Conservation (phyloP, 2,329 filamentous ascomycete genomes). For the Celoporthe dispersa region DNA sequence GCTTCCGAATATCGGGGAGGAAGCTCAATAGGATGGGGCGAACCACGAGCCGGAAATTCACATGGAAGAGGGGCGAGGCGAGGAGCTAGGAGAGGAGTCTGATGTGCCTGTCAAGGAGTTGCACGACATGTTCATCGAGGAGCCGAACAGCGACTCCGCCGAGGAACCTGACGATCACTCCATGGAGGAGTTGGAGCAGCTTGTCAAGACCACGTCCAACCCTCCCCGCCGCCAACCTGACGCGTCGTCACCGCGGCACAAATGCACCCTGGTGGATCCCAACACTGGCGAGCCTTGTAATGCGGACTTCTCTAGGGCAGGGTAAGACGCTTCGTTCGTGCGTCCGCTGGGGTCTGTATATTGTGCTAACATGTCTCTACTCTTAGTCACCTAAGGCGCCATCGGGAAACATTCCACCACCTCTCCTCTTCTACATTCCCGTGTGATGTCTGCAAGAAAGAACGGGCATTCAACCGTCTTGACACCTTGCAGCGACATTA, state of each 20-base stretch:
- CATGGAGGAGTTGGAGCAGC: conserved; percentile 1
- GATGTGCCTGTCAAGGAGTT: conserved; percentile 16
- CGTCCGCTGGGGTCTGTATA: neutral
- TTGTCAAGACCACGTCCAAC: conserved; percentile 15
- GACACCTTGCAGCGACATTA: conserved; percentile 29
- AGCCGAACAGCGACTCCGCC: conserved; percentile 9
- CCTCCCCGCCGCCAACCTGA: conserved; percentile 25
- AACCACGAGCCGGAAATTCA: conserved; percentile 30
- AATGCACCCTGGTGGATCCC: conserved; percentile 28
- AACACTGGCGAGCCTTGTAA: conserved; percentile 28
- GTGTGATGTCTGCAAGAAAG: conserved; percentile 29
- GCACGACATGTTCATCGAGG: conserved; percentile 21
- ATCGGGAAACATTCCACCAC: conserved; percentile 29
- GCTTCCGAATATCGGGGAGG: conserved; percentile 50
- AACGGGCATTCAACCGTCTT: conserved; percentile 29
- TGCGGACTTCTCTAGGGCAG: conserved; percentile 29
- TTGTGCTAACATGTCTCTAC: neutral
- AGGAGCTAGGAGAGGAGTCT: conserved; percentile 20
- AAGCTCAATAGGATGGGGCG: conserved; percentile 36
- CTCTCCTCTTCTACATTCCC: conserved; percentile 27
- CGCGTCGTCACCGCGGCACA: conserved; percentile 28
- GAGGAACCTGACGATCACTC: conserved; percentile 1
- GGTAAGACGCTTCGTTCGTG: conserved; percentile 7
- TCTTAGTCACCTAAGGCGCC: conserved; percentile 25
- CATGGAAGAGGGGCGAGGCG: conserved; percentile 24